Base-by-base conservation (phyloP, 345 rosid genomes). In the Draba incana region DNA sequence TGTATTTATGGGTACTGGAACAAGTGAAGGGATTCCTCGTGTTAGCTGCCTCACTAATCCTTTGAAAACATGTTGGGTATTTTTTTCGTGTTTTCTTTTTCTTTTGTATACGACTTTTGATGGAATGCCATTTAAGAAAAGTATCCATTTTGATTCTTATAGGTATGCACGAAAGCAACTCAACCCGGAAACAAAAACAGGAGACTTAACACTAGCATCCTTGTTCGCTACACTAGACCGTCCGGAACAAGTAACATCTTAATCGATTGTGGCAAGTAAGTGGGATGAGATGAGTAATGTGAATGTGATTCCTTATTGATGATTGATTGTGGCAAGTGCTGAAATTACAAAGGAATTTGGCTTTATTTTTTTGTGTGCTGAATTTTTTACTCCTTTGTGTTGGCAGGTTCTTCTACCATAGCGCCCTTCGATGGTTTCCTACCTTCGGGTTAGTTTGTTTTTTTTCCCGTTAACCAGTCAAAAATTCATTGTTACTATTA, bases 21-120 rank as follows among this genome's bases (percentile, higher is more conserved):
- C 97, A 16, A 92, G 98, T 67, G 98, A 92, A 85, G 97, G 97
- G 74, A 86, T 92, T 71, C 97, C 97, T 20, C 89, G 97, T 61
- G 84, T 92, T 16, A 90, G 98, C 85, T 92, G 98, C 82, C 83
- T 88, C 35, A 90, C 97, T 37, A 82, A 88, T 84, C 81, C 93
- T 71, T 44, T 70, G 54, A 83, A 90, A 85, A 86, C 77, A 76
- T 90, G 98, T 74, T 82, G 72, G 80, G 98, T 92, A 92, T 64
- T 64, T 68, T 23, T 23, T 66, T 27, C 33, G 5, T 11, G 8
- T 28, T 33, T 31, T 6, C 5, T 53, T 1, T 8, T 33, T 4
- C 3, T 25, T 15, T 23, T n/a, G 24, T 3, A 30, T 23, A 20
- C 53, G 31, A 50, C 1, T 28, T 28, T 68, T 38, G n/a, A 0